These are phyloP conservation scores for Linnemannia zychae DNA, from an alignment of 192 early-diverging fungal species.

Conservation along the genomic window DNA sequence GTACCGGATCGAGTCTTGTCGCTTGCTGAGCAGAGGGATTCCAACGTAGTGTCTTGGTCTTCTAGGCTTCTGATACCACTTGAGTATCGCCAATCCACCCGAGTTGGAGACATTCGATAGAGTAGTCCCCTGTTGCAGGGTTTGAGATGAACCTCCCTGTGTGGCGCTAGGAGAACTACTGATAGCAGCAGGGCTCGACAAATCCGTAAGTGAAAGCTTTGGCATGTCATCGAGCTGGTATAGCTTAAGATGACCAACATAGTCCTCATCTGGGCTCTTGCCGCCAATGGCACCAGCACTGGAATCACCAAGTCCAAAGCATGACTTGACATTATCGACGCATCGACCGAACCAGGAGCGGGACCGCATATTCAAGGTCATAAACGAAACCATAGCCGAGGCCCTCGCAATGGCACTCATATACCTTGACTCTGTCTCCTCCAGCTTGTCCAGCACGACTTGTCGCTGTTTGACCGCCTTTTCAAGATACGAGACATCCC, in stretches of 20 bases:
- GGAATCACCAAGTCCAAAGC: neutral
- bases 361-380: constrained; percentile 18
- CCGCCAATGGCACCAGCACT: neutral
- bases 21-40: constrained; percentile 25
- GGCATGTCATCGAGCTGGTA: constrained; percentile 31
- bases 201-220: constrained; percentile 16
- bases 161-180: neutral
- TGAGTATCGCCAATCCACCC: neutral
- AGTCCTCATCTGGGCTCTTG: constrained; percentile 2
- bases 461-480: constrained; percentile 28
- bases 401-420: constrained; percentile 35
- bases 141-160: neutral
- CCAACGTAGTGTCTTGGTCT: constrained; percentile 22
- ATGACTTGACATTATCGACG: constrained; percentile 10
- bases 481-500: constrained; percentile 10
- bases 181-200: neutral
- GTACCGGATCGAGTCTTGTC: constrained; percentile 34
- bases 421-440: constrained; percentile 20
- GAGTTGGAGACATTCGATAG: neutral
- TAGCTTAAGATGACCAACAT: constrained; percentile 29
- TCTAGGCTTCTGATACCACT: constrained; percentile 32
- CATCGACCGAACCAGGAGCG: constrained; percentile 16
- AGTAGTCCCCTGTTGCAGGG: neutral
- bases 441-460: constrained; percentile 15
- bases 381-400: constrained; percentile 18